A percentile compares a stretch with the other conserved stretches of the same genome.
These are phyloP conservation scores for Thielaviopsis ethacetica DNA, from an alignment of 2,329 filamentous ascomycete genomes.

Conservation along the genomic window DNA sequence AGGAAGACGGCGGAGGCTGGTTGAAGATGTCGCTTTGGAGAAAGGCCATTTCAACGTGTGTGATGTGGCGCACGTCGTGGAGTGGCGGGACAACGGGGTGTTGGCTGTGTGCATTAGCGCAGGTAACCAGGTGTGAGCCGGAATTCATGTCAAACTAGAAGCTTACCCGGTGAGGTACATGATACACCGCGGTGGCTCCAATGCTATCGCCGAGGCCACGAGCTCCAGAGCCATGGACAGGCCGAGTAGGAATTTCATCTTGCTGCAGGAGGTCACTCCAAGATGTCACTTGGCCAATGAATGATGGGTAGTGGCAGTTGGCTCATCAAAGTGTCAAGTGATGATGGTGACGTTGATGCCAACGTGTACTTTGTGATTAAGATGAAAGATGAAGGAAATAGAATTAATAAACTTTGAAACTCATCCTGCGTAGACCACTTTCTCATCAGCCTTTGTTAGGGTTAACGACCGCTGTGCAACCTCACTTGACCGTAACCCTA, in stretches of 20 bases:
- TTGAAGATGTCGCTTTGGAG: slow-evolving; percentile 38
- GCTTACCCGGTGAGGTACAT: not conserved
- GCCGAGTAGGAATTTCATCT: not conserved
- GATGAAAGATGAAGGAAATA: not conserved
- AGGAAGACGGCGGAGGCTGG: slow-evolving; percentile 20
- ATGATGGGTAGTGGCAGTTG: not conserved
- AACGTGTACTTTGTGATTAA: too few species aligned
- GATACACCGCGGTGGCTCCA: not conserved
- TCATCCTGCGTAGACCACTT: too few species aligned
- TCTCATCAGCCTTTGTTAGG: not conserved
- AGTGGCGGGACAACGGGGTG: slow-evolving; percentile 26
- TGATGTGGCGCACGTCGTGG: slow-evolving; percentile 27
- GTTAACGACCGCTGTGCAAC: not conserved
- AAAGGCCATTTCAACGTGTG: slow-evolving; percentile 42
- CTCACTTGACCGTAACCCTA: not conserved
- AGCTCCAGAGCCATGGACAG: not conserved
- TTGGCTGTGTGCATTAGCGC: slow-evolving; percentile 22
- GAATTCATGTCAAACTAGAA: not conserved
- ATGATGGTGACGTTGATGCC: too few species aligned
- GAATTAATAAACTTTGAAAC: not conserved
- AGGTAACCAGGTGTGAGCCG: not conserved
- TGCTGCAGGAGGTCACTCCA: too few species aligned
- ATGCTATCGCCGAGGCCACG: not conserved
- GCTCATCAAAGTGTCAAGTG: too few species aligned
- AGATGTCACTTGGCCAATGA: too few species aligned